These are phyloP conservation scores for Aspergillus candidus DNA, from an alignment of 2,329 filamentous ascomycete species.

Conservation along the genomic window DNA sequence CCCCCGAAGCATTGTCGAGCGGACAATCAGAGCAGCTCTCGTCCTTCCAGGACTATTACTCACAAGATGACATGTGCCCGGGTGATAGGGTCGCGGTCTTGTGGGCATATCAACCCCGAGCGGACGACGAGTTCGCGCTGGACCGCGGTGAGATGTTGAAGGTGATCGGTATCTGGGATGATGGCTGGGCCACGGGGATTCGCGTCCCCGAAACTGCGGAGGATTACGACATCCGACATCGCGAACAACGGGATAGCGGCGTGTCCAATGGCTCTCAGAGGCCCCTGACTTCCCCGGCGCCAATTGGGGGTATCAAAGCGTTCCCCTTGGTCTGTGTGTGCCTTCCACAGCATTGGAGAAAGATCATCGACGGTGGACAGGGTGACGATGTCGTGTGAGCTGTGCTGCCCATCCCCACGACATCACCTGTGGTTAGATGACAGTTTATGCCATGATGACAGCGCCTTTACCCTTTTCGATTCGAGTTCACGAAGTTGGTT, in stretches of 20 bases:
- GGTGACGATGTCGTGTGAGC: conserved; percentile 20
- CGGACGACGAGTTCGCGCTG: conserved; percentile 84
- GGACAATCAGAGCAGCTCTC: conserved; percentile 92
- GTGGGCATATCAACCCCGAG: conserved; percentile 95
- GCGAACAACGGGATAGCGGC: conserved; percentile 83
- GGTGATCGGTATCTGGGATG: conserved; percentile 97
- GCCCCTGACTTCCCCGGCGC: conserved; percentile 55
- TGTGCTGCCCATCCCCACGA: conserved; percentile 7
- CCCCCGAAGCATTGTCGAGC: conserved; percentile 73
- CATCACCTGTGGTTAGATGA: conserved; percentile 19
- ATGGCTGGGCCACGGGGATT: conserved; percentile 95
- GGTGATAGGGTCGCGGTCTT: conserved; percentile 84
- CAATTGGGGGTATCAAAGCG: conserved; percentile 83
- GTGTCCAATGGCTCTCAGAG: conserved; percentile 73
- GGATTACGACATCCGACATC: conserved; percentile 73
- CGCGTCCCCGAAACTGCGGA: conserved; percentile 76
- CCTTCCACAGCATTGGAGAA: conserved; percentile 90
- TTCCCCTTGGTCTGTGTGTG: conserved; percentile 97
- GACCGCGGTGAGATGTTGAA: conserved; percentile 98
- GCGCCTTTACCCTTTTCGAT: conserved; percentile 20
- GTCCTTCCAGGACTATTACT: conserved; percentile 99
- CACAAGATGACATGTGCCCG: conserved; percentile 88
- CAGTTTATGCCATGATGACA: conserved; percentile 35
- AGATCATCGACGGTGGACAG: conserved; percentile 83
- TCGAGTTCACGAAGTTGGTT: background rate